Evolutionary conservation across 2,329 filamentous ascomycete species (phyloP).

Genomic region (Bipolaris gigantea): DNA sequence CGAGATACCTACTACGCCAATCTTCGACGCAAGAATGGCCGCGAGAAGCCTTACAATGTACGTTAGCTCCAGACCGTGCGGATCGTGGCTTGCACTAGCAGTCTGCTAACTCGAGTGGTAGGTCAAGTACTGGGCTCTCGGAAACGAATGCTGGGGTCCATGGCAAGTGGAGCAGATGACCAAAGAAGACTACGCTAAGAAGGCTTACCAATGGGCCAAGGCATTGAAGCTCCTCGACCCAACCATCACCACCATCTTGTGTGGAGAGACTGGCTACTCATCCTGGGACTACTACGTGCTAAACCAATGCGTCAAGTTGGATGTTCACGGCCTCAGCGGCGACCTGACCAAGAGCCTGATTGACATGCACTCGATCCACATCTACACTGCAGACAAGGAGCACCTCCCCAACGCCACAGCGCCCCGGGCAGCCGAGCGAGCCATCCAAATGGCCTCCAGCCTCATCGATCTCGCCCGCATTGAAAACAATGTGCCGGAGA

Average conservation of each 20-base stretch:
- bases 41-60: constrained; percentile 72
- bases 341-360: constrained; percentile 57
- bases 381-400: constrained; percentile 67
- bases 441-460: constrained; percentile 68
- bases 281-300: constrained; percentile 75
- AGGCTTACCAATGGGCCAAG: constrained; percentile 72
- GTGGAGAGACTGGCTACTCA: constrained; percentile 69
- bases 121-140: constrained; percentile 83
- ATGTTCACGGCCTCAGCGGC: constrained; percentile 54
- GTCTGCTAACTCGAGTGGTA: not conserved
- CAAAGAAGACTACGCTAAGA: constrained; percentile 69
- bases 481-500: constrained; percentile 63
- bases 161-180: constrained; percentile 63
- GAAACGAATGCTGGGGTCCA: constrained; percentile 61
- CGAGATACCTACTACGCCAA: constrained; percentile 80
- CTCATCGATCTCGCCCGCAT: constrained; percentile 75
- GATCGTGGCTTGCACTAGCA: no score
- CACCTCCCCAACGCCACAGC: constrained; percentile 52
- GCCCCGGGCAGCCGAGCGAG: constrained; percentile 70
- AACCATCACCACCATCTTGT: constrained; percentile 69
- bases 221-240: constrained; percentile 73
- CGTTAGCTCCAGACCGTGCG: not conserved
- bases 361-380: constrained; percentile 80
- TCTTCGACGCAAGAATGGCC: constrained; percentile 73
- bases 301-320: constrained; percentile 64